A percentile compares a stretch with the other conserved stretches of the same genome.
Evolutionary conservation across 192 early-diverging fungal genomes (phyloP).

Genomic region (Gryganskiella cystojenkinii): DNA sequence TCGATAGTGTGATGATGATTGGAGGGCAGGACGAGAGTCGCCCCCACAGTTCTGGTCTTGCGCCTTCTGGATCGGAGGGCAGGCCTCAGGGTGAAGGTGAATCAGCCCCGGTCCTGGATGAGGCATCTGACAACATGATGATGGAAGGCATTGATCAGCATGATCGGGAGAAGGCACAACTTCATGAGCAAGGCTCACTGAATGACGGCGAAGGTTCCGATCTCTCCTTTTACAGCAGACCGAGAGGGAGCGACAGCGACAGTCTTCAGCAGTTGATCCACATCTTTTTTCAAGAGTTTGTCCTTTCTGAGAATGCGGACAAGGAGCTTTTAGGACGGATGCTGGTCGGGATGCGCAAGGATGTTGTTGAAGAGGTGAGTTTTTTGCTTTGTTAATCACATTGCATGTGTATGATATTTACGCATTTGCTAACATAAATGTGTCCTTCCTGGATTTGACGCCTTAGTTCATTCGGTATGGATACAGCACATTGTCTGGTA

Average conservation of each 20-base stretch:
- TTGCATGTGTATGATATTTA: too few relatives aligned
- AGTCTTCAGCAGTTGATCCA: slow-evolving; percentile 33
- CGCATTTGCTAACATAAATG: background rate
- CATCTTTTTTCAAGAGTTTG: slow-evolving; percentile 50
- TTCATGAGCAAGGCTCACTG: too few relatives aligned
- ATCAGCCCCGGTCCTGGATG: background rate
- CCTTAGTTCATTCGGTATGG: slow-evolving; percentile 47
- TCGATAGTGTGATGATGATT: slow-evolving; percentile 56
- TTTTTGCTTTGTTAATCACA: background rate
- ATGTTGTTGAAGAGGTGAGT: slow-evolving; percentile 47
- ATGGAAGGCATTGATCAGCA: slow-evolving; percentile 33
- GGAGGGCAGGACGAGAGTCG: slow-evolving; percentile 6
- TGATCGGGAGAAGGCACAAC: background rate
- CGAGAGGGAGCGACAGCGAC: slow-evolving; percentile 9
- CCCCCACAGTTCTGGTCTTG: background rate
- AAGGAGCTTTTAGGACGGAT: slow-evolving; percentile 45
- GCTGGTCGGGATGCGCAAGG: slow-evolving; percentile 37
- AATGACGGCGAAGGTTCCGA: too few relatives aligned
- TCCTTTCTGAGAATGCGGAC: slow-evolving; percentile 33
- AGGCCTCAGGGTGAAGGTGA: background rate
- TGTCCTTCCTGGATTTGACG: background rate
- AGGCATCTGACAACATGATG: slow-evolving; percentile 29
- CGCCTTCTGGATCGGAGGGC: too few relatives aligned
- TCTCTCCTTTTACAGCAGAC: too few relatives aligned
- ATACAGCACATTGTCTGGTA: slow-evolving; percentile 30